A percentile compares a stretch with the other conserved stretches of the same genome.
Evolutionary conservation across 768 basidiomycete genomes (phyloP).

Genomic region (Sarcomyxa edulis): DNA sequence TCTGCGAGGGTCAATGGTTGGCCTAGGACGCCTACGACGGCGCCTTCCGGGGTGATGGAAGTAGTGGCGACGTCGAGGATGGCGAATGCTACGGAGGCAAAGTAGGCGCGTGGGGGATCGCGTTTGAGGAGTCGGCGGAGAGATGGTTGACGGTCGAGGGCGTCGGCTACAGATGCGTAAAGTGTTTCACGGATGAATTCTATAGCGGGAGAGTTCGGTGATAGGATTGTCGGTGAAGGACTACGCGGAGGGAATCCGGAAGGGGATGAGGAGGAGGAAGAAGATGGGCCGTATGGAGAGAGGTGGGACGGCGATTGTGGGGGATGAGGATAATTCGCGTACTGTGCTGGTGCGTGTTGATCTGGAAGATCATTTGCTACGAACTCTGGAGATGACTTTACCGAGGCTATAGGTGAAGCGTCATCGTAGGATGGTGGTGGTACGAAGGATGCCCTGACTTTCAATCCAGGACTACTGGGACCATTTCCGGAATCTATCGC

Average conservation of each 20-base stretch:
- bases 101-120: constrained; percentile 75
- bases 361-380: constrained; percentile 10
- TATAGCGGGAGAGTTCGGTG: constrained; percentile 56
- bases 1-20: constrained; percentile 47
- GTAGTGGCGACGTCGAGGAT: constrained; percentile 62
- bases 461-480: constrained; percentile 21
- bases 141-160: constrained; percentile 47
- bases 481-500: constrained; percentile 62
- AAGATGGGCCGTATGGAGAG: constrained; percentile 16
- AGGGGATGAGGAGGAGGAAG: constrained; percentile 19
- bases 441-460: constrained; percentile 54
- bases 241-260: constrained; percentile 19
- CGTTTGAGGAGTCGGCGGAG: constrained; percentile 50
- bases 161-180: constrained; percentile 75
- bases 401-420: constrained; percentile 12
- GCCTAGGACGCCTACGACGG: constrained; percentile 55
- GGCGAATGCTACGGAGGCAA: constrained; percentile 66
- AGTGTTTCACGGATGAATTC: constrained; percentile 83
- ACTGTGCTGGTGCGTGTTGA: constrained; percentile 12
- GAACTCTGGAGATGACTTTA: constrained; percentile 6
- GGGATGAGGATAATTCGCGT: constrained; percentile 14
- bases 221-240: constrained; percentile 34
- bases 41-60: constrained; percentile 42
- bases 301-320: constrained; percentile 21
- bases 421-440: constrained; percentile 65